A percentile compares a stretch with the other conserved stretches of the same genome.
These are phyloP conservation scores for Metarhizium brunneum DNA, from an alignment of 2,329 filamentous ascomycete genomes.

Conservation along the genomic window DNA sequence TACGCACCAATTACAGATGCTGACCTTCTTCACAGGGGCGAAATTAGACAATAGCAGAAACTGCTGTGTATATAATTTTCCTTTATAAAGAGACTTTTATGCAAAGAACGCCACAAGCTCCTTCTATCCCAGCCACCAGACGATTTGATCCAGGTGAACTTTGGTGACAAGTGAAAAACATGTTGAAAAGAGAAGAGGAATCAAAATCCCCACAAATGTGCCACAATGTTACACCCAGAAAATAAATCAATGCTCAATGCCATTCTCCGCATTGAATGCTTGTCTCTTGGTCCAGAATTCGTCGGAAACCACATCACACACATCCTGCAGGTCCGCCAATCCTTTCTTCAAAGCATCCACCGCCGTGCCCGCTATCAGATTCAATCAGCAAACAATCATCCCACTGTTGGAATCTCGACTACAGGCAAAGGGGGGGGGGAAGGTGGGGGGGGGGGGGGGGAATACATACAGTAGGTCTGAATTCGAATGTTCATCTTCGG, in stretches of 20 bases:
- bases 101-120: conserved; percentile 22
- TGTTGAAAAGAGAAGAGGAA: not conserved
- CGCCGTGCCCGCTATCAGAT: conserved; percentile 59
- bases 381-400: conserved; percentile 4
- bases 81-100: conserved; percentile 15
- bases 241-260: conserved; percentile 20
- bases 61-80: conserved; percentile 25
- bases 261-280: conserved; percentile 24
- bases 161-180: not conserved
- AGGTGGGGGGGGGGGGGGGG: not conserved
- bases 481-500: conserved; percentile 95
- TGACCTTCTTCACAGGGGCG: conserved; percentile 35
- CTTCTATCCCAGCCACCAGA: conserved; percentile 12
- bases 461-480: conserved; percentile 77
- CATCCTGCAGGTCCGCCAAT: conserved; percentile 74
- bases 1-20: not conserved
- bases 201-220: not conserved
- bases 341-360: conserved; percentile 86
- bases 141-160: not conserved
- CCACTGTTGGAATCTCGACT: not conserved
- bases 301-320: conserved; percentile 89
- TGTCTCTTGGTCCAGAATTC: conserved; percentile 62
- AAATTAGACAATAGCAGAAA: conserved; percentile 34
- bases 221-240: not conserved
- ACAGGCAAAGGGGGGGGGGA: not conserved